Conservation (phyloP, 495 filamentous ascomycete genomes). For the Pyronema domesticum region DNA sequence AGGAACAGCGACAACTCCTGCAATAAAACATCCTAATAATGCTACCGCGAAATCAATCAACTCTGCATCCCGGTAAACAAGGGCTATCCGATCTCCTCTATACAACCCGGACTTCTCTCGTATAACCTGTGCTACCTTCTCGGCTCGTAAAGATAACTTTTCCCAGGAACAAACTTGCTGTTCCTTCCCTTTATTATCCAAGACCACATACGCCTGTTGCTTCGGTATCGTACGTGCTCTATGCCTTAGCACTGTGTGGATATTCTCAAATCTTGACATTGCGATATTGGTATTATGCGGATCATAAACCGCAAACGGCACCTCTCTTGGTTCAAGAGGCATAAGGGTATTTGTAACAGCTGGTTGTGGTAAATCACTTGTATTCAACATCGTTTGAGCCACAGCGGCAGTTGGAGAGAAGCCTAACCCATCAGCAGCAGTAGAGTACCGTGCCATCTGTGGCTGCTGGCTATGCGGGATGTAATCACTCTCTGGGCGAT, state of each 20-base stretch:
- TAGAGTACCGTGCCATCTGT: constrained; percentile 11
- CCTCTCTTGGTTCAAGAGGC: constrained; percentile 82
- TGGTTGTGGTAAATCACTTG: constrained; percentile 57
- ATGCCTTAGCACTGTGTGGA: constrained; percentile 76
- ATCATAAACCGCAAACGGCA: constrained; percentile 85
- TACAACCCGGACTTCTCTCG: constrained; percentile 94
- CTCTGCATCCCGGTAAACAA: constrained; percentile 86
- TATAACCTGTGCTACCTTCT: constrained; percentile 96
- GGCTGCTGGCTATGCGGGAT: not conserved
- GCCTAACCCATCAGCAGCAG: constrained; percentile 26
- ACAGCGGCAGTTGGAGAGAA: constrained; percentile 87
- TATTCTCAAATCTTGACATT: constrained; percentile 95
- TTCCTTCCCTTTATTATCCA: constrained; percentile 90
- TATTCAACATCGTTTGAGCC: constrained; percentile 71
- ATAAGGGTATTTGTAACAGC: constrained; percentile 48
- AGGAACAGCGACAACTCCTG: constrained; percentile 89
- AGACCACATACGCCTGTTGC: constrained; percentile 81
- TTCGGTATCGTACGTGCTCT: constrained; percentile 64
- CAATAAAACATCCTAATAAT: constrained; percentile 87
- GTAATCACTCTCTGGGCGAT: constrained; percentile 64
- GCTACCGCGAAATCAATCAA: constrained; percentile 95
- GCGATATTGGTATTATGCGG: constrained; percentile 73
- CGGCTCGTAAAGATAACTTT: constrained; percentile 74
- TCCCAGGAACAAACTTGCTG: constrained; percentile 93
- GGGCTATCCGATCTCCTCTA: constrained; percentile 81